Evolutionary conservation across 2,329 filamentous ascomycete genomes (phyloP), one percentile per base, ranked within the genome.

Genomic region (Daldinia sp.): DNA sequence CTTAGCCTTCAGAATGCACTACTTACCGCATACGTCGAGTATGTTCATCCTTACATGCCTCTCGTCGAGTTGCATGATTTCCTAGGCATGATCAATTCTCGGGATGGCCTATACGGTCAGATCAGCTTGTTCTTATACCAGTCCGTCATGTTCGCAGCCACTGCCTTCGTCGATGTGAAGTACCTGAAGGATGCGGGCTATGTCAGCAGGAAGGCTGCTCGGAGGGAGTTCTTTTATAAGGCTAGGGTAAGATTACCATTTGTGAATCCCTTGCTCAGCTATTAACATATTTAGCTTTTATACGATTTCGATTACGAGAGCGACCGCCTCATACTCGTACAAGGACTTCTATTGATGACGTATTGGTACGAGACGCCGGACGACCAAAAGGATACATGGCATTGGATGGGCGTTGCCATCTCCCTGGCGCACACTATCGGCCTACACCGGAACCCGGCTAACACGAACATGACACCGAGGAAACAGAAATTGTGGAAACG

Each of bases 311-410:
- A 98, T 77, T 96, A 96, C 76, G 94, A 98, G 77, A 87, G 89
- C 43, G 94, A 97, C 76, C 91, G 94, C 52, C 89, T 97, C 60
- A 87, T 93, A 17, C 85, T 97, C 21, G 93, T 97, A 13, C 94
- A 97, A 77, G 90, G 92, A 3, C 83, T 97, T 19, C 83, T 97
- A 21, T 84, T 97, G 62, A 94, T 97, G 91, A 97, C 94, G 3
- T 97, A 96, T 76, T 98, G 94, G 91, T 97, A 97, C 76, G 94
- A 97, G 78, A 96, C 93, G 10, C 94, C 94, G 0, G 93, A 97
- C 77, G 94, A 97, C 75, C 93, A 97, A 75, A 97, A 97, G 77
- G 94, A 97, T 76, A 97, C 94, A 45, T 97, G 94, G 92, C 94
- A 97, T 75, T 97, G 94, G 94, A 96, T 97, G 92, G 94, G 94